Base-by-base conservation (phyloP, 1,284 basidiomycete genomes). In the Vanrija humicola region DNA sequence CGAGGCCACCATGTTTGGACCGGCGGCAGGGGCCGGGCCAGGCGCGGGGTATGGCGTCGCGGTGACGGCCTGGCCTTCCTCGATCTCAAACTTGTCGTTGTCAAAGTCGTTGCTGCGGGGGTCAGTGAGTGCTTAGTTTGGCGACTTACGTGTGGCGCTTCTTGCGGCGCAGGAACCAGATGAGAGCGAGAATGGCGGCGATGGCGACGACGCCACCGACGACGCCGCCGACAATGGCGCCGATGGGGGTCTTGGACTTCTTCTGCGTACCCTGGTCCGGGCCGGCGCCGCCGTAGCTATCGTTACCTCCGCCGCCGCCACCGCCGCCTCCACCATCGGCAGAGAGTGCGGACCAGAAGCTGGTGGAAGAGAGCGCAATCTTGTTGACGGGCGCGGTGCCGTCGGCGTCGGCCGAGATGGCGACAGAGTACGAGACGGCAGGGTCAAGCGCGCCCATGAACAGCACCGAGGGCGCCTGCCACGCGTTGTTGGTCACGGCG, bases 181-280 rank as follows among this genome's bases (percentile, higher is more conserved):
- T 69, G 6, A 69, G 34, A 19, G 71, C 50, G n/a, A 62, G 64
- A 8, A 52, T 53, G 25, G 73, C 59, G n/a, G 62, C 60, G 8
- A 73, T 56, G 55, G 68, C 73, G 21, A 62, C 68, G 12, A 73
- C 70, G 55, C 73, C 73, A 6, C 73, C 73, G 16, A 76, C 72
- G 15, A 70, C 70, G 19, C 72, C 74, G 47, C 74, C 74, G n/a
- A 64, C 72, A 45, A 74, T 74, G 4, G 74, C 72, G 16, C 72
- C 74, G 15, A 52, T 21, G 2, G 50, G 50, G 25, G 62, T 62
- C 49, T 70, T 44, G 42, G 19, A 34, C 21, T 23, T 23, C 21
- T 23, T 23, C 21, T 23, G 21, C 21, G 21, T 23, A 23, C 21
- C 21, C 21, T 23, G 21, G 21, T 23, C 21, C 18, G 16, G 3